These are phyloP conservation scores for Penstemon barbatus DNA, from an alignment of 257 asterid genomes.

Conservation along the genomic window DNA sequence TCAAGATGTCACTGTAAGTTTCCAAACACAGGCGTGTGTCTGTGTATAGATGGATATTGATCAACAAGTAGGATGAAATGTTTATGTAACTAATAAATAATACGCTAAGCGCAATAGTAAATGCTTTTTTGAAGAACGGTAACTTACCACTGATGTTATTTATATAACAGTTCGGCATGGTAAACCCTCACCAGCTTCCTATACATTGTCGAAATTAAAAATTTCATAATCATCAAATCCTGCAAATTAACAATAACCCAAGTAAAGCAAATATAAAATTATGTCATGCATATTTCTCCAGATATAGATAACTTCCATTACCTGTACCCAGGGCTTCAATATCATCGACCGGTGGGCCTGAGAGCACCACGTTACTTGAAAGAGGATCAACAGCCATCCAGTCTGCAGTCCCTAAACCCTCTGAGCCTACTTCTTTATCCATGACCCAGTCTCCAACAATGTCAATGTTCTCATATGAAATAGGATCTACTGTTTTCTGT, in stretches of 20 bases:
- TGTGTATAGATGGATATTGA: too few species aligned
- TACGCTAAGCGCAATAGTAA: too few species aligned
- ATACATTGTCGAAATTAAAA: constrained; percentile 39
- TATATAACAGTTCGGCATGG: not conserved
- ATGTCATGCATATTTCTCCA: not conserved
- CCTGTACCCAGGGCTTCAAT: constrained; percentile 81
- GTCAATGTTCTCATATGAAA: constrained; percentile 58
- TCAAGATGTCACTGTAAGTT: too few species aligned
- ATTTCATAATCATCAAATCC: constrained; percentile 87
- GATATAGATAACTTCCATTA: constrained; percentile 32
- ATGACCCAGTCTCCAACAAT: constrained; percentile 77
- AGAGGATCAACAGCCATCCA: constrained; percentile 89
- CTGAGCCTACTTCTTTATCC: constrained; percentile 49
- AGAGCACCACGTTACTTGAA: constrained; percentile 47
- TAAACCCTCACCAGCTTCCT: not conserved
- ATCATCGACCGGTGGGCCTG: constrained; percentile 61
- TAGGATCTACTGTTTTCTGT: constrained; percentile 57
- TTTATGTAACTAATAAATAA: too few species aligned
- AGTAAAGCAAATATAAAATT: constrained; percentile 9
- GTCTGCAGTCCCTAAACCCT: constrained; percentile 49
- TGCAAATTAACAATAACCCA: constrained; percentile 36
- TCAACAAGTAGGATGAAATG: too few species aligned
- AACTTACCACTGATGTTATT: not conserved
- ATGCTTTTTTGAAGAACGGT: not conserved
- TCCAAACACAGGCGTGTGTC: too few species aligned